Conservation (phyloP, 345 rosid species). For the Melaleuca quinquenervia region DNA sequence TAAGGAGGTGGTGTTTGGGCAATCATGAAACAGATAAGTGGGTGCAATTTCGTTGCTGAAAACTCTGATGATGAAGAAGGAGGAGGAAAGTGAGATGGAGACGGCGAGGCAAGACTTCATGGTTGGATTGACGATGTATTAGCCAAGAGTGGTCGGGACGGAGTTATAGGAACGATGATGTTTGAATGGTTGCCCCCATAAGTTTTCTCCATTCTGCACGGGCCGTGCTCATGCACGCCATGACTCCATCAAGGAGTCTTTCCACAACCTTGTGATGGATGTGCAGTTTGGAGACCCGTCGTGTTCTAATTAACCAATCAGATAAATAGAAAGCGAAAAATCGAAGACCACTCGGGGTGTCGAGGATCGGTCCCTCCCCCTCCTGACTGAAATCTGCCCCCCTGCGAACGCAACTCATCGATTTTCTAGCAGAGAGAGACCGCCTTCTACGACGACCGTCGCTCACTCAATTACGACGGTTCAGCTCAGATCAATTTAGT, state of each 20-base stretch:
- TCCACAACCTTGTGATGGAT: background rate
- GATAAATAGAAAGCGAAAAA: background rate
- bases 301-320: no score
- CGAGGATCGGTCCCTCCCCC: background rate
- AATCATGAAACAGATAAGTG: background rate
- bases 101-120: background rate
- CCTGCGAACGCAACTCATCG: no score
- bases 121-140: background rate
- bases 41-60: background rate
- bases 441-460: background rate
- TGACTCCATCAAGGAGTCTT: background rate
- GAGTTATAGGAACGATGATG: background rate
- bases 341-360: background rate
- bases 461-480: background rate
- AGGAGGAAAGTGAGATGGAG: background rate
- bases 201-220: fast-evolving
- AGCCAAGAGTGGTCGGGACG: fast-evolving
- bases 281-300: background rate
- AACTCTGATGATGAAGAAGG: no score
- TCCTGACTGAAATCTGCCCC: no score
- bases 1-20: background rate
- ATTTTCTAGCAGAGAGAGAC: background rate
- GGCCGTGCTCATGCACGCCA: background rate
- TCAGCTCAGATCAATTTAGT: background rate
- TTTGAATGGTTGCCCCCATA: background rate